A percentile compares a stretch with the other conserved stretches of the same genome.
Evolutionary conservation across 345 rosid genomes (phyloP).

Genomic region (Rhodamnia rubescens): DNA sequence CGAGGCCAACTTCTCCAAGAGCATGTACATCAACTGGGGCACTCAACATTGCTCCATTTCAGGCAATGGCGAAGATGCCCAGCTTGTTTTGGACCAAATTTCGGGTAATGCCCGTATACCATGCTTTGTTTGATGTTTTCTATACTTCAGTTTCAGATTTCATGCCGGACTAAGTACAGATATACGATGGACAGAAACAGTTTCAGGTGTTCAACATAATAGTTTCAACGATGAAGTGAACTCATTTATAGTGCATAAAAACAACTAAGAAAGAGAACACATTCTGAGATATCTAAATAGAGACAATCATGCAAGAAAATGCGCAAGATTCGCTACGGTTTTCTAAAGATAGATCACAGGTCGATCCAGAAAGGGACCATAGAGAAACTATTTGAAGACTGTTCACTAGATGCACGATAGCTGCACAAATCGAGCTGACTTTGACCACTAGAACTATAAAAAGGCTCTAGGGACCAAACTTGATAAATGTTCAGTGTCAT

Average conservation of each 20-base stretch:
- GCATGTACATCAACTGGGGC: slow-evolving; percentile 62
- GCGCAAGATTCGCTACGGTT: neutral
- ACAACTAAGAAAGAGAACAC: neutral
- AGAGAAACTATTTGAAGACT: neutral
- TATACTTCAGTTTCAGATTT: neutral
- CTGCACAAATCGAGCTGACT: neutral
- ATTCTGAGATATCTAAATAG: neutral
- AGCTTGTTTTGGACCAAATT: slow-evolving; percentile 48
- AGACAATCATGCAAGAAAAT: neutral
- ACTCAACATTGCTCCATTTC: slow-evolving; percentile 18
- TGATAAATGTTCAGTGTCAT: neutral
- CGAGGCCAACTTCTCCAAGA: slow-evolving; percentile 32
- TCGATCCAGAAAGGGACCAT: neutral
- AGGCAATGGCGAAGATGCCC: slow-evolving; percentile 29
- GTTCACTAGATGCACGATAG: neutral
- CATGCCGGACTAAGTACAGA: neutral
- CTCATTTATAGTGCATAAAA: neutral
- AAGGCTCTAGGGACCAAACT: neutral
- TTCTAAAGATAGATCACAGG: neutral
- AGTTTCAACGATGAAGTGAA: neutral
- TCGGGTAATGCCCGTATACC: slow-evolving; percentile 22
- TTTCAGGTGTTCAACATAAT: neutral
- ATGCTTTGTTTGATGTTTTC: neutral
- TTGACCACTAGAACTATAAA: neutral
- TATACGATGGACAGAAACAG: neutral